Conservation (phyloP, 768 basidiomycete genomes). For the Trametes meyenii region DNA sequence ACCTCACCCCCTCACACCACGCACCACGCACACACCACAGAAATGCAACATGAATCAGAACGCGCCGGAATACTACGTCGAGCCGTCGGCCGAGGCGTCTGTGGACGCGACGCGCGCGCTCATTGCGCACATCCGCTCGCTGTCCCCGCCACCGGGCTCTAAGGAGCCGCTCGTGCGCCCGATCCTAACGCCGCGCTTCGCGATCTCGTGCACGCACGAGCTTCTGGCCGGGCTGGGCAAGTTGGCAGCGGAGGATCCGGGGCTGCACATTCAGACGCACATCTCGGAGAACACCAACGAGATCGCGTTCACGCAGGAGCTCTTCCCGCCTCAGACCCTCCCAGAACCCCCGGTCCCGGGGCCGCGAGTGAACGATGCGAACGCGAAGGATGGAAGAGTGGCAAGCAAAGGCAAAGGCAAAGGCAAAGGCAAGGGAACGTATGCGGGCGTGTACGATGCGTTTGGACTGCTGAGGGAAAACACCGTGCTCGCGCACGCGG, state of each 20-base stretch:
- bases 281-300: constrained; percentile 84
- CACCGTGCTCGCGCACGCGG: constrained; percentile 88
- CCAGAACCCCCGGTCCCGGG: constrained; percentile 13
- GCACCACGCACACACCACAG: constrained; percentile 37
- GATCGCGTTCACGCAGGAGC: constrained; percentile 59
- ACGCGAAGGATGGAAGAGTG: not conserved
- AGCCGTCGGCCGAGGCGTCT: constrained; percentile 61
- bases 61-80: constrained; percentile 67
- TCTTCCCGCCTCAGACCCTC: constrained; percentile 54
- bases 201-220: constrained; percentile 80
- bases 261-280: constrained; percentile 88
- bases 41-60: constrained; percentile 93
- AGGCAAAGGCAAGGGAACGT: constrained; percentile 42
- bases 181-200: constrained; percentile 94
- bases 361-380: not conserved
- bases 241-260: constrained; percentile 59
- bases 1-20: not conserved
- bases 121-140: constrained; percentile 66
- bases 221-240: constrained; percentile 65
- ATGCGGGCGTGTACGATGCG: constrained; percentile 82
- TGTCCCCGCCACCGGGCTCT: constrained; percentile 39
- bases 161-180: constrained; percentile 70
- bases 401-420: not conserved
- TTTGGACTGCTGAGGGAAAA: constrained; percentile 74
- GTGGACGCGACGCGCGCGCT: constrained; percentile 62